Evolutionary conservation across 306 rosid genomes (phyloP).

Genomic region (Dalbergia cultrata): DNA sequence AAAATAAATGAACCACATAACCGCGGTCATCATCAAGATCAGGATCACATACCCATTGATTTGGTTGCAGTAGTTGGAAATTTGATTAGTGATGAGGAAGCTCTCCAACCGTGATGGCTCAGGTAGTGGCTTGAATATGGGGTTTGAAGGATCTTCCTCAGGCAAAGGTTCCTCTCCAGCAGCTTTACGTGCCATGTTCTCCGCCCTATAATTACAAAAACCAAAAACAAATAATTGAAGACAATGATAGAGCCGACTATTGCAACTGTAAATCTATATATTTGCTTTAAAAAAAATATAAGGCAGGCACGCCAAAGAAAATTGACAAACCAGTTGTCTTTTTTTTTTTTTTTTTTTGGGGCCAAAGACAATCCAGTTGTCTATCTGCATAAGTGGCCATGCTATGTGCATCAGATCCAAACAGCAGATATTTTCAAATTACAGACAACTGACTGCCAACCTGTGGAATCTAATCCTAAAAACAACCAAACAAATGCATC

Average conservation of each 20-base stretch:
- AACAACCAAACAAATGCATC: background rate
- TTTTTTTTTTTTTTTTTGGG: background rate
- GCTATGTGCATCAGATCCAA: background rate
- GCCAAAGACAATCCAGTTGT: background rate
- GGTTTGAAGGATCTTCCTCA: conserved; percentile 95
- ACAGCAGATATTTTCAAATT: background rate
- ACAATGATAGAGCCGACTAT: background rate
- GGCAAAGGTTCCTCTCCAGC: conserved; percentile 95
- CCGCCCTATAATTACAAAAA: conserved; percentile 62
- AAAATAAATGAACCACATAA: background rate
- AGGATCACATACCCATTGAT: conserved; percentile 82
- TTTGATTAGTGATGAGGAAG: conserved; percentile 94
- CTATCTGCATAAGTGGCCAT: background rate
- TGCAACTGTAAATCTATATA: background rate
- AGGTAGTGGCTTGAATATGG: conserved; percentile 79
- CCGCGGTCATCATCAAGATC: background rate
- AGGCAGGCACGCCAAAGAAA: background rate
- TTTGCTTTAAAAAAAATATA: background rate
- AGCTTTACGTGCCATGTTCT: conserved; percentile 78
- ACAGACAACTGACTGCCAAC: background rate
- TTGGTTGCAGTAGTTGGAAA: conserved; percentile 95
- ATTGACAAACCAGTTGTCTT: background rate
- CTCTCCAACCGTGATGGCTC: conserved; percentile 98
- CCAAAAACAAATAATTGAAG: conserved; percentile 15
- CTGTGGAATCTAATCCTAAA: conserved; percentile 21